A percentile compares a stretch with the other conserved stretches of the same genome.
phyloP scores from a whole-genome alignment of 1,284 basidiomycete species.

The Ceratobasidium theobromae region DNA sequence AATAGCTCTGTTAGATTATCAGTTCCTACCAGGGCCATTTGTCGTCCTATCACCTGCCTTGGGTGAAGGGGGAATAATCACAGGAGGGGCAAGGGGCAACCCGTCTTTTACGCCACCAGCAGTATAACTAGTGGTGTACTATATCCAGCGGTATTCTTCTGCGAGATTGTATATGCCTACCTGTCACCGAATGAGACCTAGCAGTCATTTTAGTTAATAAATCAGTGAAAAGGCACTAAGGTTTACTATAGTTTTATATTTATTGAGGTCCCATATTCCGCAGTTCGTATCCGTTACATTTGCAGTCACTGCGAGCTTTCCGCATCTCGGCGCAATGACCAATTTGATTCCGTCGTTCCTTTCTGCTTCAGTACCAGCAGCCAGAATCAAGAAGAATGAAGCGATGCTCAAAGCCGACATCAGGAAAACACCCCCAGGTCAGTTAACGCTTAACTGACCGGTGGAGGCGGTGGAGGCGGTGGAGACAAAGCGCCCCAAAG shows the following conservation, averaged over 20 bases:
- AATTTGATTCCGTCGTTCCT: constrained; percentile 31
- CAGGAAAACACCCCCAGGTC: no score
- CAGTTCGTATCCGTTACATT: constrained; percentile 49
- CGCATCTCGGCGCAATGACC: constrained; percentile 12
- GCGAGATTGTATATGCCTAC: neutral
- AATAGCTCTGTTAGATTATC: neutral
- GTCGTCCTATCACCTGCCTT: constrained; percentile 44
- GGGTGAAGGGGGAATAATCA: constrained; percentile 41
- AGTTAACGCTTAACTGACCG: no score
- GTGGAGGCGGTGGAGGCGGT: no score
- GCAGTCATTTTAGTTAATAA: neutral
- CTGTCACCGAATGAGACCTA: constrained; percentile 3
- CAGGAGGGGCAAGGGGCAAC: constrained; percentile 41
- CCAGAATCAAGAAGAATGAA: neutral
- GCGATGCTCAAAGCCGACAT: no score
- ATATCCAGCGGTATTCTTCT: neutral
- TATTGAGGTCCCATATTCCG: constrained; percentile 44
- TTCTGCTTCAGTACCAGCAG: neutral
- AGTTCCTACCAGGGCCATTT: constrained; percentile 41
- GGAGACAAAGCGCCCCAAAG: no score
- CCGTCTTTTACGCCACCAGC: constrained; percentile 43
- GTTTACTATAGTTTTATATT: constrained; percentile 49
- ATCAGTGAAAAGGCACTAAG: constrained; percentile 39
- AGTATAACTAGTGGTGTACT: constrained; percentile 44
- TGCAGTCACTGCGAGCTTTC: neutral